These are phyloP conservation scores for Kandelia obovata DNA, from an alignment of 345 rosid species.

Conservation along the genomic window DNA sequence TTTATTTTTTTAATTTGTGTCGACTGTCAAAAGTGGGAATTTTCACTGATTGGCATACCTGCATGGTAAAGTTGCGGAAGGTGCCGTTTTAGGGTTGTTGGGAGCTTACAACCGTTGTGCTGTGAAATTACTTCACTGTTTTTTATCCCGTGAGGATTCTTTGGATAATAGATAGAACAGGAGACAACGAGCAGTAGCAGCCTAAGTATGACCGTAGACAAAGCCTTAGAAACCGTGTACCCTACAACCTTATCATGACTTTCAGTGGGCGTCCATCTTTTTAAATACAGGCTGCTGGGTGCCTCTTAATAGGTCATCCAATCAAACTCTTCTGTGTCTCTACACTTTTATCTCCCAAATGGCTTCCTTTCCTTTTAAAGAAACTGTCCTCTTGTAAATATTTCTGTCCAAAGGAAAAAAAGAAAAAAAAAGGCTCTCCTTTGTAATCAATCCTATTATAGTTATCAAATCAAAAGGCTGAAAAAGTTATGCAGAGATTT, in stretches of 20 bases:
- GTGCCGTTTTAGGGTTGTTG: neutral
- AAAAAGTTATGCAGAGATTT: neutral
- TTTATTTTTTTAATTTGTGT: neutral
- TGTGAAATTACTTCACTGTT: neutral
- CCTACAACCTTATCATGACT: neutral
- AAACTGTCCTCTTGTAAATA: slow-evolving; percentile 9
- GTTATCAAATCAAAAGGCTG: neutral
- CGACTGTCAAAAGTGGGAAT: neutral
- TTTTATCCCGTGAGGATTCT: neutral
- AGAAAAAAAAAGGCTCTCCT: too few relatives aligned
- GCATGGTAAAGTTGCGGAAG: neutral
- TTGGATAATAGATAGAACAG: too few relatives aligned
- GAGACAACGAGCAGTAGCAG: too few relatives aligned
- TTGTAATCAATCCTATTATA: neutral
- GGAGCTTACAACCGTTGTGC: neutral
- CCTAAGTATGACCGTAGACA: too few relatives aligned
- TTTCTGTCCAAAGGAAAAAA: too few relatives aligned
- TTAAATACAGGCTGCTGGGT: slow-evolving; percentile 32
- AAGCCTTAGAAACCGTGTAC: too few relatives aligned
- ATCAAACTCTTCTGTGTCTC: neutral
- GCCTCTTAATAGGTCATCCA: slow-evolving; percentile 19
- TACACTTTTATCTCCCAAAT: neutral
- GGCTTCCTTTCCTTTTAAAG: slow-evolving; percentile 34
- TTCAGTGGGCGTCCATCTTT: neutral
- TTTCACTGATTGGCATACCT: neutral